Evolutionary conservation across 1,139 yeast species (phyloP).

Genomic region (Debaryomyces nepalensis): DNA sequence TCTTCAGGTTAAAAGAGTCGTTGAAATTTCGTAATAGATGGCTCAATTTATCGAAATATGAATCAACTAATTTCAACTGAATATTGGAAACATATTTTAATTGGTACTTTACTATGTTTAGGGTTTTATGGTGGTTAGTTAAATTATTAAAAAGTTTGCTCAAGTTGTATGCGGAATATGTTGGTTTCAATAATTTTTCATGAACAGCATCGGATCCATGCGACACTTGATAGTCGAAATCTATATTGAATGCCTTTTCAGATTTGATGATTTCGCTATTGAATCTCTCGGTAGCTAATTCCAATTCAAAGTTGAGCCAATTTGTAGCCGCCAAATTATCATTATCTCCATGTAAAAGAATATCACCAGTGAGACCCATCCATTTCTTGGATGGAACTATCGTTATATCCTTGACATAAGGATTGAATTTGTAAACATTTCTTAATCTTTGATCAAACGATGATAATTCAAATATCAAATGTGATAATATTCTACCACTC

Average conservation of each 20-base stretch:
- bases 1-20: constrained; percentile 43
- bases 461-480: constrained; percentile 62
- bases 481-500: constrained; percentile 58
- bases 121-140: constrained; percentile 62
- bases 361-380: constrained; percentile 64
- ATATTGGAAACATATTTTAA: constrained; percentile 70
- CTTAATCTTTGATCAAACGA: constrained; percentile 61
- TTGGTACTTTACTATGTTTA: constrained; percentile 65
- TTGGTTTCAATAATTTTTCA: constrained; percentile 53
- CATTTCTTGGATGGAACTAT: constrained; percentile 46
- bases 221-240: constrained; percentile 57
- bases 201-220: constrained; percentile 31
- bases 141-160: constrained; percentile 68
- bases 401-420: constrained; percentile 39
- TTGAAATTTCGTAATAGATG: constrained; percentile 52
- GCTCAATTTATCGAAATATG: constrained; percentile 57
- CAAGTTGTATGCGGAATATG: constrained; percentile 66
- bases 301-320: constrained; percentile 72
- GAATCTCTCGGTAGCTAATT: constrained; percentile 60
- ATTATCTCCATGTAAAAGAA: constrained; percentile 48
- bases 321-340: constrained; percentile 36
- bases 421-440: constrained; percentile 59
- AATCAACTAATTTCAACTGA: constrained; percentile 66
- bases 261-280: constrained; percentile 57
- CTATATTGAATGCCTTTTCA: constrained; percentile 62